Percentiles rank a stretch among this genome's conserved stretches.
Evolutionary conservation across 176 grass and related monocot genomes (phyloP).

Genomic region (Tillandsia leiboldiana): DNA sequence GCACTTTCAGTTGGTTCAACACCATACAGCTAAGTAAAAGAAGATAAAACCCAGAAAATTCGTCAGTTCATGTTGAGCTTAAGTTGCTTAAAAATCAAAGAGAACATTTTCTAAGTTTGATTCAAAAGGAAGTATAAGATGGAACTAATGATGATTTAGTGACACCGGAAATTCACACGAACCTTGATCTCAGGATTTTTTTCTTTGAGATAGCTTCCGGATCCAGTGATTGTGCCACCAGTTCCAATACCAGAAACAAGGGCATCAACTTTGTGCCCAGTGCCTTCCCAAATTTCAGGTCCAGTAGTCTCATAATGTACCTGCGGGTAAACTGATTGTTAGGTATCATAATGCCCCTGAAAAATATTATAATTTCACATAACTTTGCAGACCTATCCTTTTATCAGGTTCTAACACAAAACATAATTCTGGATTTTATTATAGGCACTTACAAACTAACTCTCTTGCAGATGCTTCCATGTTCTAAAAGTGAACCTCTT

Average conservation of each 20-base stretch:
- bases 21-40: constrained; percentile 52
- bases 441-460: background rate
- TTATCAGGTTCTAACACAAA: background rate
- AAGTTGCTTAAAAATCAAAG: background rate
- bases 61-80: background rate
- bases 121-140: background rate
- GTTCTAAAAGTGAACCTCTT: too few species aligned
- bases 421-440: constrained; percentile 5
- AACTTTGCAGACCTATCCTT: too few species aligned
- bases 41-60: background rate
- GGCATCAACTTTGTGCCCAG: constrained; percentile 53
- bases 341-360: background rate
- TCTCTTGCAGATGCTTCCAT: background rate
- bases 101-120: background rate
- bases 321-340: constrained; percentile 17
- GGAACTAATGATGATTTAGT: background rate
- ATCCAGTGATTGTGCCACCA: constrained; percentile 75
- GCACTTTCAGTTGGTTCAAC: constrained; percentile 85
- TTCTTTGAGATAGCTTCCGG: constrained; percentile 56
- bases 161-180: background rate
- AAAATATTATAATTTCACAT: too few species aligned
- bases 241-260: constrained; percentile 90
- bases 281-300: constrained; percentile 83
- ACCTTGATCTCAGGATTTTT: constrained; percentile 75
- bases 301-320: constrained; percentile 94